Percentiles rank a stretch among this genome's conserved stretches.
These are phyloP conservation scores for Canna indica DNA, from an alignment of 176 grass and related monocot genomes.

Conservation along the genomic window DNA sequence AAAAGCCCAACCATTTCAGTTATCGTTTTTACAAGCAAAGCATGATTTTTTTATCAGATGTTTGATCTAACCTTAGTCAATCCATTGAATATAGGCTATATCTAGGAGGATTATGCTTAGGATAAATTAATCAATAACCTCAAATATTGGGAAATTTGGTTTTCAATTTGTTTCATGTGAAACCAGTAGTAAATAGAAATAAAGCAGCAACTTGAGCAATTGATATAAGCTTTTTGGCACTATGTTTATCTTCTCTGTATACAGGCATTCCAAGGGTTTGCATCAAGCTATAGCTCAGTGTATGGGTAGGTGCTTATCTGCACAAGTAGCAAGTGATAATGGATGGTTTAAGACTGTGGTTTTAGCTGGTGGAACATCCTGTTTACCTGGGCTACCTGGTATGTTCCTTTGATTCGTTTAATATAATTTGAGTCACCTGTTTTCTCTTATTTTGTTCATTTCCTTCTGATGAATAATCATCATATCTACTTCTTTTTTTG, in stretches of 20 bases:
- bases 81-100: no score
- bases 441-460: neutral
- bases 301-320: conserved; percentile 70
- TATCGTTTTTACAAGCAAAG: no score
- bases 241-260: conserved; percentile 12
- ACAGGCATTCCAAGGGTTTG: conserved; percentile 69
- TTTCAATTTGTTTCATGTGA: no score
- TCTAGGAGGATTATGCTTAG: no score
- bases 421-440: neutral
- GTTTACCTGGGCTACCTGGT: conserved; percentile 88
- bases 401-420: conserved; percentile 3
- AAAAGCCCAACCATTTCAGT: no score
- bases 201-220: neutral
- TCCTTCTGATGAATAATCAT: neutral
- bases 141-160: no score
- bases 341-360: conserved; percentile 83
- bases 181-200: neutral
- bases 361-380: conserved; percentile 78
- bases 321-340: conserved; percentile 42
- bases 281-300: conserved; percentile 74
- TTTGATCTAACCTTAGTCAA: no score
- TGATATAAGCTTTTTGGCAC: neutral
- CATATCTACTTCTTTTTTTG: neutral
- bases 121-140: no score
- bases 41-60: no score